A percentile compares a stretch with the other conserved stretches of the same genome.
These are phyloP conservation scores for Antrodiella citrinella DNA, from an alignment of 768 basidiomycete genomes.

Conservation along the genomic window DNA sequence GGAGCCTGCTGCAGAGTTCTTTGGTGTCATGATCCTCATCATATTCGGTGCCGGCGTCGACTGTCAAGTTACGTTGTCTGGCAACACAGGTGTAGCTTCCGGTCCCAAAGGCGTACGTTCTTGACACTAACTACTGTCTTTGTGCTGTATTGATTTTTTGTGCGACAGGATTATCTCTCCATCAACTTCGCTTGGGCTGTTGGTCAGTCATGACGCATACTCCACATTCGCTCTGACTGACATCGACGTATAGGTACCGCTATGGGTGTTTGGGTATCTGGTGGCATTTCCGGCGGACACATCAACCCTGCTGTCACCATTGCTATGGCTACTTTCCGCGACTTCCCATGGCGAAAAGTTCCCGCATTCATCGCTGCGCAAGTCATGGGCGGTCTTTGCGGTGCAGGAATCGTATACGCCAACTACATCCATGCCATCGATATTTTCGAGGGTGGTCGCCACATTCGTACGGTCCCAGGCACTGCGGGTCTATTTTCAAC, in stretches of 20 bases:
- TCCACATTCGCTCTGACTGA: not conserved
- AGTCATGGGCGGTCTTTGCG: slow-evolving; percentile 50
- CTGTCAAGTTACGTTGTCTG: slow-evolving; percentile 8
- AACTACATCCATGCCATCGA: slow-evolving; percentile 65
- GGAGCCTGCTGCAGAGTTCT: slow-evolving; percentile 45
- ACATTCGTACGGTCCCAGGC: slow-evolving; percentile 45
- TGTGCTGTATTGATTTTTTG: not conserved
- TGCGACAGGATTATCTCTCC: slow-evolving; percentile 35
- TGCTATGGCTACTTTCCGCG: slow-evolving; percentile 56
- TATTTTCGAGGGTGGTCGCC: slow-evolving; percentile 47
- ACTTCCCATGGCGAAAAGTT: slow-evolving; percentile 77
- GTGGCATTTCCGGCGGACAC: slow-evolving; percentile 66
- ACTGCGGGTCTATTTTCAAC: slow-evolving; percentile 56
- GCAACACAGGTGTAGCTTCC: slow-evolving; percentile 4
- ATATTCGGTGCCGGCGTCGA: slow-evolving; percentile 11
- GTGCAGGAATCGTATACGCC: slow-evolving; percentile 49
- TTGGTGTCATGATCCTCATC: slow-evolving; percentile 12
- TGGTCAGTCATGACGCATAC: slow-evolving; percentile 22
- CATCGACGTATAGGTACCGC: slow-evolving; percentile 33
- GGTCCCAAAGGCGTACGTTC: slow-evolving; percentile 41
- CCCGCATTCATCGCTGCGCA: slow-evolving; percentile 62
- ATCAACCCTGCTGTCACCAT: slow-evolving; percentile 49
- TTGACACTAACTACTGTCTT: not conserved
- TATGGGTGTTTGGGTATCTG: slow-evolving; percentile 61
- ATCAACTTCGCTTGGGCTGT: slow-evolving; percentile 50